These are phyloP conservation scores for Penicillium steckii DNA, from an alignment of 495 filamentous ascomycete species.

Conservation along the genomic window DNA sequence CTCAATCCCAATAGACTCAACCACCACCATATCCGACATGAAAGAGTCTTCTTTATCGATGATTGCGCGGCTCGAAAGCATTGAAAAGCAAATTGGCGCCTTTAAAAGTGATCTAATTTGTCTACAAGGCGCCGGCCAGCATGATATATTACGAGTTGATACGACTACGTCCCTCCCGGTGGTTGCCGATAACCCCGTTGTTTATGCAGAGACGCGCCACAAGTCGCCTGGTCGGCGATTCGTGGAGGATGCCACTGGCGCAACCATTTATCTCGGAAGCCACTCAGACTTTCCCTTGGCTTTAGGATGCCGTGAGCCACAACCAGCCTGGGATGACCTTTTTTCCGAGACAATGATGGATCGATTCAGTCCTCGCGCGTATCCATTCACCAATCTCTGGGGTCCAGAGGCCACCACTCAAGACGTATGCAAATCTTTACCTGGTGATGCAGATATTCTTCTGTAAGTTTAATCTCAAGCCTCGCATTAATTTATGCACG, in stretches of 20 bases:
- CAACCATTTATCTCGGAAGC: slow-evolving; percentile 24
- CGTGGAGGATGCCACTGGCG: slow-evolving; percentile 27
- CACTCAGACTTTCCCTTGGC: slow-evolving; percentile 21
- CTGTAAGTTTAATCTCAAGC: slow-evolving; percentile 9
- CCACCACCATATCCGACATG: too few relatives aligned
- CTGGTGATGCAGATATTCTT: slow-evolving; percentile 26
- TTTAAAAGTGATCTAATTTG: slow-evolving; percentile 20
- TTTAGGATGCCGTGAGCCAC: slow-evolving; percentile 17
- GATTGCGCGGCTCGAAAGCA: slow-evolving; percentile 16
- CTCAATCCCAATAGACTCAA: neutral
- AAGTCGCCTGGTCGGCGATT: slow-evolving; percentile 19
- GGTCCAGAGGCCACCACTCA: slow-evolving; percentile 11
- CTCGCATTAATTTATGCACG: neutral
- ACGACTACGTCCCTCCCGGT: neutral
- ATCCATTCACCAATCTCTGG: slow-evolving; percentile 29
- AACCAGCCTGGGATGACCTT: slow-evolving; percentile 8
- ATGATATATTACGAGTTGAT: too few relatives aligned
- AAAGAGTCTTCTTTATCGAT: slow-evolving; percentile 6
- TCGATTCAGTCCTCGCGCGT: slow-evolving; percentile 22
- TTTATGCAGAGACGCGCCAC: too few relatives aligned
- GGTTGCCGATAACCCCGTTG: too few relatives aligned
- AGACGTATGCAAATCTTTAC: slow-evolving; percentile 24
- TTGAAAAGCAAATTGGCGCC: slow-evolving; percentile 21
- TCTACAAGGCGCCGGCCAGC: too few relatives aligned
- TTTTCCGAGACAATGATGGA: slow-evolving; percentile 2